Conservation (phyloP, 768 basidiomycete species). For the Ramaria sp. region DNA sequence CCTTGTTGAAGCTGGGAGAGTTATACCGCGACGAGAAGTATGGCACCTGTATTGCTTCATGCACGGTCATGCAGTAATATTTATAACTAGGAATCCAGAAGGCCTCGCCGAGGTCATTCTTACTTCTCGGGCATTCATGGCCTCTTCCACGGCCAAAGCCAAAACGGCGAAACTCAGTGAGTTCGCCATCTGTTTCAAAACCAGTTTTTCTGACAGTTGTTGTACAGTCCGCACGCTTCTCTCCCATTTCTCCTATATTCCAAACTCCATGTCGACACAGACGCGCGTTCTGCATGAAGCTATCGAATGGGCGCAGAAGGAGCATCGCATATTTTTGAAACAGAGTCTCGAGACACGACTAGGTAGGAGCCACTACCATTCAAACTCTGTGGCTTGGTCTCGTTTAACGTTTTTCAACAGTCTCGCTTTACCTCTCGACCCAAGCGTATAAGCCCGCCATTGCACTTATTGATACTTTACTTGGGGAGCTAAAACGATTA, state of each 20-base stretch:
- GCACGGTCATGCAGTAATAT: neutral
- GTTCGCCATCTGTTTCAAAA: constrained; percentile 15
- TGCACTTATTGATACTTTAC: constrained; percentile 70
- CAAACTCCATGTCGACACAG: constrained; percentile 63
- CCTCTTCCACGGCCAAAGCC: constrained; percentile 92
- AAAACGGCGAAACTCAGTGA: constrained; percentile 93
- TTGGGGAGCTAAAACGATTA: constrained; percentile 83
- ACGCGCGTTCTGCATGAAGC: constrained; percentile 83
- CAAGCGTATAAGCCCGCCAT: constrained; percentile 72
- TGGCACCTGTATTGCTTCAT: neutral
- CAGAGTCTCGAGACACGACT: constrained; percentile 88
- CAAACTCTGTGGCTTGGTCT: no score
- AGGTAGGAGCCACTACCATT: constrained; percentile 25
- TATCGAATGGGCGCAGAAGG: constrained; percentile 82
- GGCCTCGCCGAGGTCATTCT: constrained; percentile 83
- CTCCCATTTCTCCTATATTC: constrained; percentile 76
- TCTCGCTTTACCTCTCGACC: constrained; percentile 20
- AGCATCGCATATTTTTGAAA: constrained; percentile 93
- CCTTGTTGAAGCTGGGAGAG: constrained; percentile 77
- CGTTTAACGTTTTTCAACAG: neutral
- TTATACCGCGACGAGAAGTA: constrained; percentile 81
- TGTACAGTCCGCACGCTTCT: constrained; percentile 81
- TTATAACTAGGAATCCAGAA: constrained; percentile 54
- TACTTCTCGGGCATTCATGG: constrained; percentile 64
- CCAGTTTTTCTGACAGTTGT: neutral